Evolutionary conservation across 2,329 filamentous ascomycete genomes (phyloP), one percentile per base, ranked within the genome.

Genomic region (Thielaviopsis populi): DNA sequence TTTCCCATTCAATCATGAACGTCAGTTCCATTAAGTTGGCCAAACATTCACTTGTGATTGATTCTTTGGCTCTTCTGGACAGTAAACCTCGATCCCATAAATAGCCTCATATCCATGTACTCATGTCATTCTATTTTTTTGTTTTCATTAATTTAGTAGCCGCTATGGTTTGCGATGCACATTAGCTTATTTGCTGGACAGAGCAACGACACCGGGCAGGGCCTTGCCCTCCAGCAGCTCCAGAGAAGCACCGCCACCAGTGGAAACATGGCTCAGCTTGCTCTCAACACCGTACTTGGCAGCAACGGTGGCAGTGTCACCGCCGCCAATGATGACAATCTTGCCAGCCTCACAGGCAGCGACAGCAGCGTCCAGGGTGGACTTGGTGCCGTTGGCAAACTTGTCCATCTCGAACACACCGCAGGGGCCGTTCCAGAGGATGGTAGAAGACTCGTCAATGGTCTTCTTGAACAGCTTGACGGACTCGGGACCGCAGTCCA

Each of bases 171-270:
- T 61, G 41, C 33, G 19, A 33, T 46, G 10, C 10, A 24, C 11
- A 27, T 43, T 46, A 43, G 69, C 74, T 80, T 79, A 86, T 79
- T 85, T 85, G 77, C 82, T 85, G 77, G 91, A 96, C 75, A 99
- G 85, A 71, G 92, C 92, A 72, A 83, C 80, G 68, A 99, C 91
- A 80, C 94, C 94, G 65, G 94, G 94, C 72, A 99, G 82, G 69
- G 90, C 92, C 84, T 99, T 99, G 77, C 94, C 94, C 83, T 99
- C 94, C 68, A 99, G 85, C 71, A 99, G 80, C 82, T 99, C 94
- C 73, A 99, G 81, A 71, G 87, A 92, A 69, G 94, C 94, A 78
- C 94, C 94, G 73, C 94, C 94, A 70, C 94, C 94, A 40, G 94
- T 99, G 61, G 91, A 96, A 68, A 99, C 94, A 79, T 99, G 94